These are phyloP conservation scores for Lodderomyces beijingensis DNA, from an alignment of 1,139 yeast genomes.

Conservation along the genomic window DNA sequence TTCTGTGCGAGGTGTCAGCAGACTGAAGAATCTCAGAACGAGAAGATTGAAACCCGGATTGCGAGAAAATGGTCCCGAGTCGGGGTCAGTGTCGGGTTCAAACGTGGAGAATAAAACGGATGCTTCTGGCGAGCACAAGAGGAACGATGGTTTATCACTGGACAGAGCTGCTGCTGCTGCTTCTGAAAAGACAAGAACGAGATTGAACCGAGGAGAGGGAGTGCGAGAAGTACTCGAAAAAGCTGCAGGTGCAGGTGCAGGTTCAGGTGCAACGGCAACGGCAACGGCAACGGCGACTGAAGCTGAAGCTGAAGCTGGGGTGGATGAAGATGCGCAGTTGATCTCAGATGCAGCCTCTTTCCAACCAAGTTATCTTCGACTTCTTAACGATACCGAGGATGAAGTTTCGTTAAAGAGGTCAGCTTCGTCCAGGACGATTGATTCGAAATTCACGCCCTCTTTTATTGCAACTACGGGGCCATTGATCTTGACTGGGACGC, in stretches of 20 bases:
- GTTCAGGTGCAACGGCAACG: too few species aligned
- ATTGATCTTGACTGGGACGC: not conserved
- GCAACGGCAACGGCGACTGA: not conserved
- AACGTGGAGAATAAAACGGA: too few species aligned
- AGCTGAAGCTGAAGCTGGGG: not conserved
- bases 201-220: not conserved
- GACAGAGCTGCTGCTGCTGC: not conserved
- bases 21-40: too few species aligned
- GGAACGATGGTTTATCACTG: not conserved
- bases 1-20: slow-evolving; percentile 1
- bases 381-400: not conserved
- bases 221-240: not conserved
- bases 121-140: not conserved
- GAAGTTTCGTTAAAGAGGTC: not conserved
- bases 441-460: slow-evolving; percentile 2
- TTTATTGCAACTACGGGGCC: slow-evolving; percentile 1
- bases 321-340: not conserved
- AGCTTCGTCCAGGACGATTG: not conserved
- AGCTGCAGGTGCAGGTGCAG: not conserved
- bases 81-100: too few species aligned
- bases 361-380: slow-evolving; percentile 3
- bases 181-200: not conserved
- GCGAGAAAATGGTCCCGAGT: not conserved
- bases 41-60: not conserved
- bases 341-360: slow-evolving; percentile 1